Percentiles rank a stretch among this genome's conserved stretches.
Evolutionary conservation across 805 yeast genomes (phyloP).

Genomic region (Pichia phayaonensis): DNA sequence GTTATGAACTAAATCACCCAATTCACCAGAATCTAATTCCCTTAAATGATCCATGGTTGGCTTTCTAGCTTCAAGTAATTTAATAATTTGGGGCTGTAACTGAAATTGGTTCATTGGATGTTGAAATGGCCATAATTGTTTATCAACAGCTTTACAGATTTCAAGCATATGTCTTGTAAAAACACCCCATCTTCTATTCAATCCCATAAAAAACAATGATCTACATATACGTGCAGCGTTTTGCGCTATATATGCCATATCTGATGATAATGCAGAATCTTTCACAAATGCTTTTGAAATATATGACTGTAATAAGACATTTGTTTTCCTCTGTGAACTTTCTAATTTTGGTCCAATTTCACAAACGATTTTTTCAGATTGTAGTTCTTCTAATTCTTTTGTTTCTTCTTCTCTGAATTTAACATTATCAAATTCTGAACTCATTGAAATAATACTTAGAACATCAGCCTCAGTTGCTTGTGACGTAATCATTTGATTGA

Average conservation of each 20-base stretch:
- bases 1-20: conserved; percentile 89
- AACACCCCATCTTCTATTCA: conserved; percentile 87
- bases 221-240: conserved; percentile 90
- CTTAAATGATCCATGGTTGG: conserved; percentile 67
- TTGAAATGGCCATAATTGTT: conserved; percentile 78
- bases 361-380: conserved; percentile 60
- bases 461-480: conserved; percentile 89
- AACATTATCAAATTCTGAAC: conserved; percentile 87
- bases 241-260: conserved; percentile 89
- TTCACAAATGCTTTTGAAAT: conserved; percentile 66
- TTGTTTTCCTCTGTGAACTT: conserved; percentile 78
- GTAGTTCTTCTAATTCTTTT: conserved; percentile 56
- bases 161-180: conserved; percentile 68
- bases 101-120: conserved; percentile 90
- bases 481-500: conserved; percentile 78
- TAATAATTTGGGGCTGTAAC: conserved; percentile 56
- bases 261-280: conserved; percentile 80
- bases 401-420: conserved; percentile 85
- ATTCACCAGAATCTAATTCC: conserved; percentile 64
- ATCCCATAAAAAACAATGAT: conserved; percentile 79
- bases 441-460: conserved; percentile 79
- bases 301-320: conserved; percentile 78
- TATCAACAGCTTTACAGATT: conserved; percentile 80
- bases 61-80: conserved; percentile 53
- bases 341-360: conserved; percentile 75